Evolutionary conservation across 805 yeast genomes (phyloP), one percentile per base, ranked within the genome.

Genomic region (Geotrichum ghanense): DNA sequence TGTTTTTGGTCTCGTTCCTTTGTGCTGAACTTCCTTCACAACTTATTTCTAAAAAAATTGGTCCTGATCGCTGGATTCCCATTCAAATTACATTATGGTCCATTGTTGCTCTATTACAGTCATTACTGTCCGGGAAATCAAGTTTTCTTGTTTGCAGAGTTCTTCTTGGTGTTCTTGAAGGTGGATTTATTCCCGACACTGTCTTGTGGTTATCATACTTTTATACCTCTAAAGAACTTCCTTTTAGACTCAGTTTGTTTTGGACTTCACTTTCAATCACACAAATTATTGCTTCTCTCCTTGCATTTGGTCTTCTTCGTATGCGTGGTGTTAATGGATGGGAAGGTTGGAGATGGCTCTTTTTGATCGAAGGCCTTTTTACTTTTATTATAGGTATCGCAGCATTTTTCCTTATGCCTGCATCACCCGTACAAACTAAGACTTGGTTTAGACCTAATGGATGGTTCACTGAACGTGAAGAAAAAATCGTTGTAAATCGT

Each of bases 21-120:
- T 57, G 66, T 16, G 75, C 82, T n/a, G 87, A 81, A 58, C 62
- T 81, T 9, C 88, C 87, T 0, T 79, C 85, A 2, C 85, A 81
- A 56, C 65, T 81, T 53, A 63, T 81, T 41, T 75, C 83, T 12
- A 79, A 81, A 57, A 70, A 68, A 42, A 48, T 81, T 20, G 88
- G 88, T 9, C 76, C 83, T 2, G 85, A 79, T 53, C 53, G 70
- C 39, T 79, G 81, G 74, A 73, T 80, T 50, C 85, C 85, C 3
- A 64, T 70, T 35, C 83, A 79, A 56, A 70, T 79, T 59, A 53
- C 65, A 20, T 50, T 69, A 1, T 80, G 85, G 85, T 71, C 78
- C 45, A 50, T 73, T 7, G 79, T 78, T 7, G 74, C 81, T 2
- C 62, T 74, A 39, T 61, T 64, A 41, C 85, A 80, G 57, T 71